Conservation (phyloP, 139 green algal species). For the Yamagishiella unicocca region DNA sequence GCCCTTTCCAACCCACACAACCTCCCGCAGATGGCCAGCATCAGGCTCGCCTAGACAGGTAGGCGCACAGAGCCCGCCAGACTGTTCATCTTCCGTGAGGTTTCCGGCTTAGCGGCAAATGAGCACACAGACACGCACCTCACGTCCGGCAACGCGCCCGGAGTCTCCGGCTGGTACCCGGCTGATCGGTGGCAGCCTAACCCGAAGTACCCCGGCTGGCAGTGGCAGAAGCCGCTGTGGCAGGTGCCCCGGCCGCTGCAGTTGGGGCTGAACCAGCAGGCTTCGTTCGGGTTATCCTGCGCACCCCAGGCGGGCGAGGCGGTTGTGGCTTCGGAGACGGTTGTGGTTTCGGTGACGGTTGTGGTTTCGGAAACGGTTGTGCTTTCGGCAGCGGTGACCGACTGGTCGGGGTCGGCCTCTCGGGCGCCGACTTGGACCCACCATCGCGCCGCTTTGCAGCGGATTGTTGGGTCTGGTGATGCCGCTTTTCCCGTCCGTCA, state of each 20-base stretch:
- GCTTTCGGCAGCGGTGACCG: background rate
- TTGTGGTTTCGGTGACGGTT: background rate
- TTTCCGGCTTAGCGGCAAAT: background rate
- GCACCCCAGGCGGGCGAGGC: background rate
- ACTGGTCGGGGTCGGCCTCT: background rate
- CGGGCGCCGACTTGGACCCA: too few species aligned
- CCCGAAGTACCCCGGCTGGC: slow-evolving; percentile 29
- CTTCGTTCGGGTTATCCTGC: background rate
- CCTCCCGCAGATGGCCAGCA: too few species aligned
- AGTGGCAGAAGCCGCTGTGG: slow-evolving; percentile 44
- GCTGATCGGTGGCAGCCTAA: slow-evolving; percentile 18
- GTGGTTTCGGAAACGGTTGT: background rate
- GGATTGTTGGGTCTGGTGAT: background rate
- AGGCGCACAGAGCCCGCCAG: background rate
- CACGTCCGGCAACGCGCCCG: background rate
- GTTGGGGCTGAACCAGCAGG: slow-evolving; percentile 41
- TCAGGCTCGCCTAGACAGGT: background rate
- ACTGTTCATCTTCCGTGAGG: background rate
- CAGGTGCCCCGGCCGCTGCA: slow-evolving; percentile 38
- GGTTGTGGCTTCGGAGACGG: background rate
- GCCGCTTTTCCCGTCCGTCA: background rate
- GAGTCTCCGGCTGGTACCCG: background rate
- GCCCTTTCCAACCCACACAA: too few species aligned
- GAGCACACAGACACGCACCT: background rate
- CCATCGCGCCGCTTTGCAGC: background rate